Conservation (phyloP, 441 rosid genomes). For the Adansonia gregorii region DNA sequence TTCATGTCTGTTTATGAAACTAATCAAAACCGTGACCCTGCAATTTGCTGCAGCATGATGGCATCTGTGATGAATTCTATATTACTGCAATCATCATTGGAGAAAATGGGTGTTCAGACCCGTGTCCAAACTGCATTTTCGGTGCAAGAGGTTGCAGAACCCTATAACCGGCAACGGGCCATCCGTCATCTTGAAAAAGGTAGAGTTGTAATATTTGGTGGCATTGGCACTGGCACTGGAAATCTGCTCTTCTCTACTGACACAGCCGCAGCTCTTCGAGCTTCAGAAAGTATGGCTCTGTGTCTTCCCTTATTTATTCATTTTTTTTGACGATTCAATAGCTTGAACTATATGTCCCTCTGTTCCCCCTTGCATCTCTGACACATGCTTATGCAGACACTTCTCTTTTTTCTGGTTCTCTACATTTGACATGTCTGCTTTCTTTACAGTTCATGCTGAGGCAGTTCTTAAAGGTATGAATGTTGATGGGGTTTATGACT, state of each 20-base stretch:
- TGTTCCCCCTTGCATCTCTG: background rate
- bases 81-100: conserved; percentile 85
- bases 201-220: conserved; percentile 93
- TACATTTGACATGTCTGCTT: conserved; percentile 6
- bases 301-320: background rate
- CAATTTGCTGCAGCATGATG: conserved; percentile 68
- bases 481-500: conserved; percentile 67
- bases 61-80: conserved; percentile 92
- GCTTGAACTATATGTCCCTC: background rate
- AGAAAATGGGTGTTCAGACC: conserved; percentile 73
- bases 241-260: conserved; percentile 89
- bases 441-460: conserved; percentile 60
- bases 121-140: conserved; percentile 79
- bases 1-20: background rate
- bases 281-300: conserved; percentile 56
- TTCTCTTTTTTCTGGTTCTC: conserved; percentile 11
- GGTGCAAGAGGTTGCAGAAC: conserved; percentile 80
- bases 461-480: conserved; percentile 70
- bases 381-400: background rate
- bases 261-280: conserved; percentile 84
- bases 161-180: conserved; percentile 79
- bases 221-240: conserved; percentile 74
- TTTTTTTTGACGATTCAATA: conserved; percentile 10
- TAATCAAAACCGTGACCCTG: conserved; percentile 27
- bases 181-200: conserved; percentile 94